Base-by-base conservation (phyloP, 169 alveolate genomes). In the Plasmodium malariae region DNA sequence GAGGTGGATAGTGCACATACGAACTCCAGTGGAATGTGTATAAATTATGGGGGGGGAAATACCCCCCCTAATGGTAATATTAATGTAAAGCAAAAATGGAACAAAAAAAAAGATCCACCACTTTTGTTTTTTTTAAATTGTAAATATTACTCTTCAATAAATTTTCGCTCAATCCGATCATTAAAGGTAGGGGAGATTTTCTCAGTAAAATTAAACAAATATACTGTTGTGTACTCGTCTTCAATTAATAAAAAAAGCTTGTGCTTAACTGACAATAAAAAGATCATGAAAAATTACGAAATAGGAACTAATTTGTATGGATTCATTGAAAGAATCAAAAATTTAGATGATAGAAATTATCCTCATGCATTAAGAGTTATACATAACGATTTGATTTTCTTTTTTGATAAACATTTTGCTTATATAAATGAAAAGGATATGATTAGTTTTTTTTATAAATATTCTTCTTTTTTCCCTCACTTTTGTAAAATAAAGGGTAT, bases 381-480 rank as follows among this genome's bases (percentile, higher is more conserved):
- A 57, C 57, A 45, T 49, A 68, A 86, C 32, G 69, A 69, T 43
- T 36, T 86, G 45, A 19, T 34, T 43, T 12, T 49, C 34, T 69
- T 69, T 32, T 69, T 86, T 26, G 49, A 60, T 48, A 86, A 17
- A 3, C 32, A 69, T 63, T 43, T 48, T 69, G 5, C 21, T 21
- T 14, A 86, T 86, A 86, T 86, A 6, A 70, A 70, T 14, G 40
- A 34, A n/a, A 5, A 37, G n/a, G 54, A 68, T 36, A 24, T 70
- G 2, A 49, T 86, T 32, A 69, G 87, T 36, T 86, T 86, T 69
- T 86, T 69, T 86, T 86, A 86, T 48, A 86, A 86, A 59, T 70
- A 69, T 54, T 86, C 92, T 36, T 70, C 68, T 43, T 43, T 63
- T 45, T 68, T 80, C 28, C 63, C 83, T 14, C 4, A 14, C 43